These are phyloP conservation scores for Neurospora hispaniola DNA, from an alignment of 495 filamentous ascomycete genomes.

Conservation along the genomic window DNA sequence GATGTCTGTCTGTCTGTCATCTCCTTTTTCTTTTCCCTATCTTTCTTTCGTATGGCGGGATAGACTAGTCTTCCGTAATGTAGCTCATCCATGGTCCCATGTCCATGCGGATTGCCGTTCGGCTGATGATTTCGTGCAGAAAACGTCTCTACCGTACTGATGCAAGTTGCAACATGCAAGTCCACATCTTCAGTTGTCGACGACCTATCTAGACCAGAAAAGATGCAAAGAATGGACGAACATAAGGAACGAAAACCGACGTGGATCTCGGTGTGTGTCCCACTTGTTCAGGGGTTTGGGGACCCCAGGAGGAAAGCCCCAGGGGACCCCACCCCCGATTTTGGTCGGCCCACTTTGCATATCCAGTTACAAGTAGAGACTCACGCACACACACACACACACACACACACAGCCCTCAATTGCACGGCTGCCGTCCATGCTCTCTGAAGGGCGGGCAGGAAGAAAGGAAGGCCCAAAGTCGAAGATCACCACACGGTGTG, in stretches of 20 bases:
- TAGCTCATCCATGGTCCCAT: background rate
- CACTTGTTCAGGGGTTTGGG: background rate
- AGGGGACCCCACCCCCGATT: background rate
- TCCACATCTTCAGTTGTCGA: background rate
- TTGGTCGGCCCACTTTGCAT: background rate
- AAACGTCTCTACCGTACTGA: background rate
- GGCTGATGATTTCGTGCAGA: background rate
- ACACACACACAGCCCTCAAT: background rate
- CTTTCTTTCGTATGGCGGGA: background rate
- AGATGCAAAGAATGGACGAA: background rate
- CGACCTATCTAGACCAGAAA: background rate
- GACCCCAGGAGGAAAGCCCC: background rate
- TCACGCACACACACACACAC: background rate
- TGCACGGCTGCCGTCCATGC: background rate
- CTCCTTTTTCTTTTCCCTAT: background rate
- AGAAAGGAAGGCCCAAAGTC: background rate
- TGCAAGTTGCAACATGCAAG: background rate
- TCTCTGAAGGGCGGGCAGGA: background rate
- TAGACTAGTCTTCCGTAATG: background rate
- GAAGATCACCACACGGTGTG: background rate
- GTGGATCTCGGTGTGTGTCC: background rate
- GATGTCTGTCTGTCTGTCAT: background rate
- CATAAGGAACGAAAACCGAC: background rate
- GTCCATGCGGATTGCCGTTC: background rate
- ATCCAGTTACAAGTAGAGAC: background rate